Conservation (phyloP, 2,329 filamentous ascomycete species). For the Torrubiella hemipterigena region DNA sequence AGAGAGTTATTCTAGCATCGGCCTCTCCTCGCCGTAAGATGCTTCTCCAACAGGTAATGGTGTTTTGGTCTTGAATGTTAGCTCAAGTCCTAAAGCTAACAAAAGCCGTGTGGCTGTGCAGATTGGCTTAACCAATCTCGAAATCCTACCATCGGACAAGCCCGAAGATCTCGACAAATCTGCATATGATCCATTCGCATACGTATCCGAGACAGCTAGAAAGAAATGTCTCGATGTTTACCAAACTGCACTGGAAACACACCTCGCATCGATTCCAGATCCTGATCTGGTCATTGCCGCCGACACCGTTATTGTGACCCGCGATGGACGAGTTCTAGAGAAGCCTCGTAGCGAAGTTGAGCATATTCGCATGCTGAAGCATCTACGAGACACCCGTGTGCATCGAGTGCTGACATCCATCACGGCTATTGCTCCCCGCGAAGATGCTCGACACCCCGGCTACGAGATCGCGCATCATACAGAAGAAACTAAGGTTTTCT, state of each 20-base stretch:
- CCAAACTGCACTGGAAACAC: conserved; percentile 28
- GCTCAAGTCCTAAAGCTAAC: neutral
- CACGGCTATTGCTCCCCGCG: conserved; percentile 69
- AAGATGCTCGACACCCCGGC: conserved; percentile 70
- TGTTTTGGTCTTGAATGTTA: conserved; percentile 2
- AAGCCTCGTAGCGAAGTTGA: conserved; percentile 76
- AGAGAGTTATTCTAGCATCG: conserved; percentile 81
- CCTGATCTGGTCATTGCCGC: conserved; percentile 79
- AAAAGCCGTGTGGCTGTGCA: conserved; percentile 18
- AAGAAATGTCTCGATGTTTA: conserved; percentile 73
- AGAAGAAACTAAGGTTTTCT: conserved; percentile 86
- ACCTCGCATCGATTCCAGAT: conserved; percentile 41
- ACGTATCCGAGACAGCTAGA: conserved; percentile 76
- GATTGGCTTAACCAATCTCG: conserved; percentile 70
- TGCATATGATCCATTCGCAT: conserved; percentile 68
- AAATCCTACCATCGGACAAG: conserved; percentile 71
- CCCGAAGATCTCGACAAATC: conserved; percentile 78
- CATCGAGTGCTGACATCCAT: conserved; percentile 85
- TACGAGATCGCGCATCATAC: conserved; percentile 73
- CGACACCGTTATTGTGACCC: conserved; percentile 78
- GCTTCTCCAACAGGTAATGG: conserved; percentile 57
- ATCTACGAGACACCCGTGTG: conserved; percentile 60
- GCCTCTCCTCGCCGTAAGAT: conserved; percentile 75
- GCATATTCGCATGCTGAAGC: conserved; percentile 73
- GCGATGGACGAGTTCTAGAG: conserved; percentile 69